Conservation (phyloP, 352 stramenopile species). For the Phytophthora macrochlamydospora region DNA sequence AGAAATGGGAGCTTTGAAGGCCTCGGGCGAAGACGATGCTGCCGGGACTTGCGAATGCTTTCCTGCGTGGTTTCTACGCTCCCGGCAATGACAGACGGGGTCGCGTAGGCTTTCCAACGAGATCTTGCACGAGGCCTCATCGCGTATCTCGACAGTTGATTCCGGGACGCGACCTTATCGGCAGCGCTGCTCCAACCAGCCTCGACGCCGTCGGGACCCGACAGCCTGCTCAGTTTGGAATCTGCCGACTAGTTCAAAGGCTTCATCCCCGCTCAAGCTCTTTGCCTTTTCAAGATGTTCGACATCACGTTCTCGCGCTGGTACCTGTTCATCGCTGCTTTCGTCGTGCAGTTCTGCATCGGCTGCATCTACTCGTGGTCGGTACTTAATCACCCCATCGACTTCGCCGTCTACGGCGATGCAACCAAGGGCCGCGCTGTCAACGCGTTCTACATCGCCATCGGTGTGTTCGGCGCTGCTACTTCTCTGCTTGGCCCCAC, state of each 20-base stretch:
- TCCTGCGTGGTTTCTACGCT: conserved; percentile 2
- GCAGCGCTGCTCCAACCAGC: background rate
- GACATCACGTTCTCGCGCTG: conserved; percentile 38
- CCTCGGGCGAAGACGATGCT: background rate
- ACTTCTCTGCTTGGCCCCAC: conserved; percentile 57
- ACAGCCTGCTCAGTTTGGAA: conserved; percentile 1
- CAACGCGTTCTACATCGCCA: conserved; percentile 74
- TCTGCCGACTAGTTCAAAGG: conserved; percentile 7
- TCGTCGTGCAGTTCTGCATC: conserved; percentile 70
- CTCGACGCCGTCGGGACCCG: background rate
- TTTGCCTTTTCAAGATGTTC: conserved; percentile 19
- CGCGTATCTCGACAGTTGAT: background rate
- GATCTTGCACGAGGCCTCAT: conserved; percentile 1
- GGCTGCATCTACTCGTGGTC: conserved; percentile 78
- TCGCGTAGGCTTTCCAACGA: background rate
- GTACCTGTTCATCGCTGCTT: conserved; percentile 69
- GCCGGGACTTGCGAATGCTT: background rate
- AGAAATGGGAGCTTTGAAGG: conserved; percentile 5
- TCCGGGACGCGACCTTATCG: background rate
- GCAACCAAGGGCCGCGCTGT: conserved; percentile 52
- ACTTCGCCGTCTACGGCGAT: conserved; percentile 58
- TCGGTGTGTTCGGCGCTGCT: conserved; percentile 59
- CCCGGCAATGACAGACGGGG: background rate
- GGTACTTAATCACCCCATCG: conserved; percentile 73
- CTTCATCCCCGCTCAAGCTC: conserved; percentile 5